These are phyloP conservation scores for Boletus tylopilopsis DNA, from an alignment of 768 basidiomycete species.

Conservation along the genomic window DNA sequence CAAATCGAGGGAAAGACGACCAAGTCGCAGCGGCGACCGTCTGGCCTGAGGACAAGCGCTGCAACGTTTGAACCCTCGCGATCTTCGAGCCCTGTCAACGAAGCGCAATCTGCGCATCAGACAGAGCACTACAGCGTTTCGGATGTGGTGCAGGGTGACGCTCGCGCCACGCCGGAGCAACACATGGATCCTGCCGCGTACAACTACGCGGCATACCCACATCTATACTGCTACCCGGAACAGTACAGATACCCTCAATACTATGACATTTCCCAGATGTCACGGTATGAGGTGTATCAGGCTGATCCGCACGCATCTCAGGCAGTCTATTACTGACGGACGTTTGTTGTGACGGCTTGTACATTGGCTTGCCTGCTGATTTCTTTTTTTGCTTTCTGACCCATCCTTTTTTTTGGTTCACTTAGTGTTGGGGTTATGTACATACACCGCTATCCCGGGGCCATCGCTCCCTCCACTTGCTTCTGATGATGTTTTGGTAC, in stretches of 20 bases:
- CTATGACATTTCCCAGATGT: conserved; percentile 62
- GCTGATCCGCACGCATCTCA: conserved; percentile 47
- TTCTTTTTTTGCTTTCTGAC: not conserved
- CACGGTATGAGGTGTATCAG: conserved; percentile 67
- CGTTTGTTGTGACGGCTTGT: conserved; percentile 6
- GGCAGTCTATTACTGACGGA: conserved; percentile 57
- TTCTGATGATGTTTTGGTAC: conserved; percentile 6
- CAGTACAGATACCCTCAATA: conserved; percentile 64
- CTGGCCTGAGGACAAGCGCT: conserved; percentile 48
- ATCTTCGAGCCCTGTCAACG: conserved; percentile 24
- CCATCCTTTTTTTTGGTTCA: conserved; percentile 18
- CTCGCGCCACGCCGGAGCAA: conserved; percentile 20
- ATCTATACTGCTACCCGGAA: conserved; percentile 69
- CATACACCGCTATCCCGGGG: conserved; percentile 21
- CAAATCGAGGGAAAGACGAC: conserved; percentile 23
- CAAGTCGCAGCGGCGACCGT: conserved; percentile 31
- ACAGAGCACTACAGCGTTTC: conserved; percentile 11
- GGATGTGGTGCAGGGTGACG: conserved; percentile 18
- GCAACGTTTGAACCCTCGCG: conserved; percentile 47
- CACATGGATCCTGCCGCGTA: conserved; percentile 40
- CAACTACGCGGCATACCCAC: conserved; percentile 53
- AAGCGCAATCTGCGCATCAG: conserved; percentile 5
- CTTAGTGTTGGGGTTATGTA: conserved; percentile 14
- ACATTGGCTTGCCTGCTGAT: conserved; percentile 12
- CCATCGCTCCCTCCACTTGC: conserved; percentile 4